These are phyloP conservation scores for Madurella mycetomatis DNA, from an alignment of 2,329 filamentous ascomycete genomes.

Conservation along the genomic window DNA sequence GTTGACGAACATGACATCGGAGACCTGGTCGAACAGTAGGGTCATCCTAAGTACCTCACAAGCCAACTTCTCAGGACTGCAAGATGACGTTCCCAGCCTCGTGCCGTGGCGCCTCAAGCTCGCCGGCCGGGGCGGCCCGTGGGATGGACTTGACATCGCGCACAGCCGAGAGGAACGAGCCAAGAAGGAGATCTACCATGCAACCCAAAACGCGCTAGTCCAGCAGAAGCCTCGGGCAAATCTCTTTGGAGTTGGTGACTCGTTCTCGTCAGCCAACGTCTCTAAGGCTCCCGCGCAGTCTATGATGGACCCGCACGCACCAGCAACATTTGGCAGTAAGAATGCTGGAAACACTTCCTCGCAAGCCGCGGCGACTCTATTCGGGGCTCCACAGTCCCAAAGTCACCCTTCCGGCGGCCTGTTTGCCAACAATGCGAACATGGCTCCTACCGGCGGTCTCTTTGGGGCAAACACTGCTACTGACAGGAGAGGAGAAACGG, in stretches of 20 bases:
- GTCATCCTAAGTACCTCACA: constrained; percentile 61
- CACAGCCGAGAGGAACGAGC: constrained; percentile 38
- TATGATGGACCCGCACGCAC: background rate
- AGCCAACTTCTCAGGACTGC: constrained; percentile 51
- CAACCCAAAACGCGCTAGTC: constrained; percentile 23
- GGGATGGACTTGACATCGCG: constrained; percentile 29
- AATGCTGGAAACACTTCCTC: too few relatives aligned
- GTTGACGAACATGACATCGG: constrained; percentile 58
- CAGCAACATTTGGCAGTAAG: background rate
- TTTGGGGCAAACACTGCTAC: background rate
- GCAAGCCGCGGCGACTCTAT: too few relatives aligned
- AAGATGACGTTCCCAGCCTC: constrained; percentile 52
- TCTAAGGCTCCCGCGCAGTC: too few relatives aligned
- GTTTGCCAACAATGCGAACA: background rate
- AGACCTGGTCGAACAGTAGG: constrained; percentile 59
- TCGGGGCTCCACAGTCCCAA: too few relatives aligned
- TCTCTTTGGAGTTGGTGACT: constrained; percentile 32
- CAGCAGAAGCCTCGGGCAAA: constrained; percentile 31
- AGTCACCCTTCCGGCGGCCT: background rate
- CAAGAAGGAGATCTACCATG: constrained; percentile 30
- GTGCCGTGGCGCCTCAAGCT: constrained; percentile 54
- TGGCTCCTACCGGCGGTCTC: background rate
- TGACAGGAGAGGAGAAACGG: background rate
- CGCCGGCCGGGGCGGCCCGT: constrained; percentile 23
- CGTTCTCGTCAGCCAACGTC: background rate